phyloP scores from a whole-genome alignment of 2,329 filamentous ascomycete genomes.

The Sclerotinia minor region DNA sequence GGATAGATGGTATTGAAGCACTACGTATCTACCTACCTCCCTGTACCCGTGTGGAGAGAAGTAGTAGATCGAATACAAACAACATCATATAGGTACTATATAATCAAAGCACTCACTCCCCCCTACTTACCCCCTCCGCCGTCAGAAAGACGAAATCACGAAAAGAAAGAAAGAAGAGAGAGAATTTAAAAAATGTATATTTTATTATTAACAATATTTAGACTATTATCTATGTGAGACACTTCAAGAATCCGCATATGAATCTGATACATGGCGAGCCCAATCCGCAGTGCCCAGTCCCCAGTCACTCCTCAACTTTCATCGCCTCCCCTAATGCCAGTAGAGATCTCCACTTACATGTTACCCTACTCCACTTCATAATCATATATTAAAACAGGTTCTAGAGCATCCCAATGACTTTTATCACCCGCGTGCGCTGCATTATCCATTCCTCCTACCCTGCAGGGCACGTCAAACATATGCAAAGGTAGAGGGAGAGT shows the following conservation, averaged over 20 bases:
- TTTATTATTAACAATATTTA: constrained; percentile 16
- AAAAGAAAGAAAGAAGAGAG: background rate
- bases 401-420: background rate
- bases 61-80: too few relatives aligned
- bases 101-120: too few relatives aligned
- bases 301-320: background rate
- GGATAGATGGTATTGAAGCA: too few relatives aligned
- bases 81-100: too few relatives aligned
- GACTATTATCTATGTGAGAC: background rate
- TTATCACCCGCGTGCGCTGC: background rate
- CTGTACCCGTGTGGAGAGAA: too few relatives aligned
- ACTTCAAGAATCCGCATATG: background rate
- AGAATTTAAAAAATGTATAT: too few relatives aligned
- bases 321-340: background rate
- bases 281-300: background rate
- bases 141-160: background rate
- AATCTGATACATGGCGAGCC: background rate
- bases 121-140: too few relatives aligned
- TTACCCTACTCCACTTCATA: background rate
- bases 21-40: too few relatives aligned
- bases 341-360: background rate
- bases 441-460: background rate
- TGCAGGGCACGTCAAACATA: background rate
- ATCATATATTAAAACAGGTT: constrained; percentile 7
- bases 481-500: background rate